Evolutionary conservation across 1,284 basidiomycete genomes (phyloP), one percentile per base, ranked within the genome.

Genomic region (Ganoderma lucidum): DNA sequence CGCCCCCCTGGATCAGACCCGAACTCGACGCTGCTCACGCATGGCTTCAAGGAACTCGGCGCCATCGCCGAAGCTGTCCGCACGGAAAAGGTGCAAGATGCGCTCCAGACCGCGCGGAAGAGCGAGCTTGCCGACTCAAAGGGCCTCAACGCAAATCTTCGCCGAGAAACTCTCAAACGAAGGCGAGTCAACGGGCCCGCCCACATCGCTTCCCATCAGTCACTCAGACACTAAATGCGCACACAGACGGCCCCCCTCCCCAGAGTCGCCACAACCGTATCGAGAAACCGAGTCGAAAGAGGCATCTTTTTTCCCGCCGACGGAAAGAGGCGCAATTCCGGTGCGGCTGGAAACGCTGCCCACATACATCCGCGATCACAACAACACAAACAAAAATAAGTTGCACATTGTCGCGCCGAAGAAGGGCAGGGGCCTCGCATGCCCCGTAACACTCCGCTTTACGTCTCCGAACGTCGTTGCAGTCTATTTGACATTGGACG

Each of bases 181-280:
- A 85, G 84, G 88, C 87, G 76, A 64, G 83, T 81, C 35, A 15
- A 19, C 48, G 58, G 41, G 37, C 51, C 8, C 61, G 19, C 42
- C 37, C 37, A 23, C 28, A 61, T 45, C 56, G 39, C 23, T 51
- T 42, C 10, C 45, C 30, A 4, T 41, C 15, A 51, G 48, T 51
- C 42, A 44, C 42, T 19, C 42, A 44, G 42, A 17, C 48, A 51
- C 48, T 51, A 28, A 51, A 51, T 51, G 48, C 23, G 14, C 32
- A 12, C 19, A 15, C 68, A 91, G 88, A 73, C 83, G 85, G 10
- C 82, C 83, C 3, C 83, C 83, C n/a, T 86, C 87, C 4, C 89
- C 89, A 8, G 86, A 85, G 37, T 90, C 89, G 2, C 88, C 90
- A 6, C 85, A 86, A 67, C 86, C 88, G 0, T 90, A 88, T 71